phyloP scores from a whole-genome alignment of 2,329 filamentous ascomycete genomes.

The Epicoccum nigrum region DNA sequence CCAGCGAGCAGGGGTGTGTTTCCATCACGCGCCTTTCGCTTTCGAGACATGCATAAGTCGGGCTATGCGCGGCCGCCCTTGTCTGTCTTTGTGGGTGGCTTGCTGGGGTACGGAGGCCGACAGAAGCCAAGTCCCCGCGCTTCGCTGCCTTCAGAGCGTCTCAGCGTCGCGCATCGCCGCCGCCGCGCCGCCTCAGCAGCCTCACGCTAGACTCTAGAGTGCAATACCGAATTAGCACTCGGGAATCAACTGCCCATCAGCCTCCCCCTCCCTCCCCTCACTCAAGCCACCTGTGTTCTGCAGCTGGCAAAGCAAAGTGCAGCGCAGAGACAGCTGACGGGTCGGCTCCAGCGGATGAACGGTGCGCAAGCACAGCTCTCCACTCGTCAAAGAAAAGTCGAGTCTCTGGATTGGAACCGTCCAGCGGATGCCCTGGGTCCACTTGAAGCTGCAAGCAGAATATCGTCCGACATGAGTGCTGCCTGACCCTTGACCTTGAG shows the following conservation, averaged over 20 bases:
- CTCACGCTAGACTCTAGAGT: constrained; percentile 14
- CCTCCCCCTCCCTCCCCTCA: constrained; percentile 7
- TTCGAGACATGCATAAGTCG: constrained; percentile 16
- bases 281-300: constrained; percentile 1
- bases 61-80: constrained; percentile 15
- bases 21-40: constrained; percentile 21
- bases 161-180: constrained; percentile 7
- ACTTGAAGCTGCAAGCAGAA: constrained; percentile 12
- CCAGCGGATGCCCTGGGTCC: constrained; percentile 6
- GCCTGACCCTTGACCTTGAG: constrained; percentile 8
- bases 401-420: constrained; percentile 4
- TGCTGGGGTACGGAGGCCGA: constrained; percentile 2
- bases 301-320: neutral
- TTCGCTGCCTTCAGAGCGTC: constrained; percentile 11
- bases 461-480: constrained; percentile 1
- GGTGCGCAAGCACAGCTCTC: neutral
- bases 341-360: constrained; percentile 2
- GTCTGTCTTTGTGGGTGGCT: constrained; percentile 12
- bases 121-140: constrained; percentile 6
- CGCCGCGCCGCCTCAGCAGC: constrained; percentile 21
- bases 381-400: constrained; percentile 8
- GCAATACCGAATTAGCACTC: constrained; percentile 3
- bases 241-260: constrained; percentile 4
- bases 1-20: constrained; percentile 16
- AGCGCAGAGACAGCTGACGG: constrained; percentile 1